These are phyloP conservation scores for Rhytidhysteron rufulum DNA, from an alignment of 2,329 filamentous ascomycete species.

Conservation along the genomic window DNA sequence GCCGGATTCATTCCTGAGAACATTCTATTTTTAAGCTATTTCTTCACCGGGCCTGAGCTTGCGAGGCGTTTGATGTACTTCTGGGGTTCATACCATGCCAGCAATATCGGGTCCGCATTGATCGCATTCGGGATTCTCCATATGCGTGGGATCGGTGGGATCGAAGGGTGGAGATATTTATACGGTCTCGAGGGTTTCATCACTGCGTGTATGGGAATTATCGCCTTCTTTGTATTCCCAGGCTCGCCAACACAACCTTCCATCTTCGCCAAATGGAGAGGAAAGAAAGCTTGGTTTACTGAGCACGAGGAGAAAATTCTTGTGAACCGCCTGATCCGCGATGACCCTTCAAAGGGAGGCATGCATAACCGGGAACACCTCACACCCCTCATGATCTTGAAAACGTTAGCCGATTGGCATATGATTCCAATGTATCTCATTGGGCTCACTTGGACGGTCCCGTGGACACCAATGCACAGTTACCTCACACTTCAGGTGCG, in stretches of 20 bases:
- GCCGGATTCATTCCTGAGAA: slow-evolving; percentile 55
- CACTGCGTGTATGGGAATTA: slow-evolving; percentile 49
- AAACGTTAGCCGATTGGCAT: slow-evolving; percentile 25
- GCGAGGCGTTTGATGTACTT: slow-evolving; percentile 62
- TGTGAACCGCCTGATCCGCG: slow-evolving; percentile 58
- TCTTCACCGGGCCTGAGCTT: slow-evolving; percentile 66
- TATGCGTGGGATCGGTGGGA: background rate
- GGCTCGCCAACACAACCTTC: slow-evolving; percentile 37
- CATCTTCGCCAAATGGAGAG: slow-evolving; percentile 45
- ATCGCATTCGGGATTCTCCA: slow-evolving; percentile 42
- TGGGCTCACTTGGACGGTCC: slow-evolving; percentile 20
- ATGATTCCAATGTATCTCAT: slow-evolving; percentile 32
- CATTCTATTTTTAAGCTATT: slow-evolving; percentile 66
- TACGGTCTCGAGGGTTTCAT: slow-evolving; percentile 46
- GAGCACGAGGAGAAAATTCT: slow-evolving; percentile 64
- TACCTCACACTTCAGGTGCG: slow-evolving; percentile 56
- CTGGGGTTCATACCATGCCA: slow-evolving; percentile 59
- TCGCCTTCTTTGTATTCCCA: slow-evolving; percentile 53
- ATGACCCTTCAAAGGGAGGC: slow-evolving; percentile 54
- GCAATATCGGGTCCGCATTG: slow-evolving; percentile 50
- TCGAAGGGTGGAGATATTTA: slow-evolving; percentile 5
- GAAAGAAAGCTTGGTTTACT: slow-evolving; percentile 58
- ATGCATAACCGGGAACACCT: slow-evolving; percentile 44
- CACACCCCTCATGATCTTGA: slow-evolving; percentile 14
- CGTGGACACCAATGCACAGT: slow-evolving; percentile 13